Conservation (phyloP, 345 rosid genomes). For the Salix exigua region DNA sequence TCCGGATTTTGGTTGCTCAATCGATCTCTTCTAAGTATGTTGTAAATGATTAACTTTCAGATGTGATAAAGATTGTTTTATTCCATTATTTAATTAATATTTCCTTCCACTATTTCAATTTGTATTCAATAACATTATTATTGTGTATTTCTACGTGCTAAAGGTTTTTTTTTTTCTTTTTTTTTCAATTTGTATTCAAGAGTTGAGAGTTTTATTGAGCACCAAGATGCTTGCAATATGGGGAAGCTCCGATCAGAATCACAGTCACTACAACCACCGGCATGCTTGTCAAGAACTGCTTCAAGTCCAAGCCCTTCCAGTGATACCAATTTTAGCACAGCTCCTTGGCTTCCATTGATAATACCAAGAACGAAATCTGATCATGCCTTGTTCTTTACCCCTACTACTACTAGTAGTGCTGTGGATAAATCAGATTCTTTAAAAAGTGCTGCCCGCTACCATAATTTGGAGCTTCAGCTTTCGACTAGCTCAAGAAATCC, state of each 20-base stretch:
- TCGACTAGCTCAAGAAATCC: constrained; percentile 35
- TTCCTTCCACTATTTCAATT: neutral
- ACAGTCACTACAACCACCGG: constrained; percentile 39
- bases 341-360: constrained; percentile 38
- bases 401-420: neutral
- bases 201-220: constrained; percentile 98
- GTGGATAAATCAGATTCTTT: constrained; percentile 13
- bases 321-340: constrained; percentile 46
- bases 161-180: neutral
- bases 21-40: neutral
- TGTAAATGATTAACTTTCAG: constrained; percentile 11
- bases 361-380: constrained; percentile 23
- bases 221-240: constrained; percentile 81
- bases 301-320: constrained; percentile 62
- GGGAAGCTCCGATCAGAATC: constrained; percentile 43
- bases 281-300: constrained; percentile 56
- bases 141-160: neutral
- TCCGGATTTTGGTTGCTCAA: neutral
- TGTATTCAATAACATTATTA: neutral
- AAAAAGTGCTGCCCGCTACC: constrained; percentile 15
- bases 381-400: constrained; percentile 24
- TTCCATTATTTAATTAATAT: constrained; percentile 8
- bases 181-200: too few relatives aligned
- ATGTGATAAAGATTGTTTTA: neutral
- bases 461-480: constrained; percentile 69